Evolutionary conservation across 2,329 filamentous ascomycete species (phyloP), one percentile per base, ranked within the genome.

Genomic region (Aspergillus calidoustus): DNA sequence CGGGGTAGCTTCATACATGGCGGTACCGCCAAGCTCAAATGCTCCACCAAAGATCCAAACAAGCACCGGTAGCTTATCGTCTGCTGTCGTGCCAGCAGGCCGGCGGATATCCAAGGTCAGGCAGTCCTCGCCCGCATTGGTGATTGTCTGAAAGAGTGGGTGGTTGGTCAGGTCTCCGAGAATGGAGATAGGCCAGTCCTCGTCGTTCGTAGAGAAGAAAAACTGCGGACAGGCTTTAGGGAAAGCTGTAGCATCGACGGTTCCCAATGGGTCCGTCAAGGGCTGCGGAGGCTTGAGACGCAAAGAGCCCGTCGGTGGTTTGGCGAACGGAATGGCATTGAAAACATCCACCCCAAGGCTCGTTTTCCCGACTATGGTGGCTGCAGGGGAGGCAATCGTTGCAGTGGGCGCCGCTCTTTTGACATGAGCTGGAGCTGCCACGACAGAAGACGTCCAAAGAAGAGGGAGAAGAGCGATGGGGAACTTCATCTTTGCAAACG

Each of bases 301-400:
- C 25, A 92, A 79, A 3, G 81, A 73, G 0, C 89, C 90, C 0
- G 85, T 82, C 0, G 91, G 91, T 1, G 90, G 84, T 64, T 91
- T 81, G 2, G 91, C 90, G 70, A 88, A 95, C 3, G 91, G 91
- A 59, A 95, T 91, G 23, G 88, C 90, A 59, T 84, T 87, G 79
- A 91, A 93, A 28, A 81, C 85, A 60, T 94, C 91, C 22, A 92
- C 82, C 3, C 73, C 52, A 2, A 52, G 69, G 2, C 74, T 71
- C 62, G 67, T 76, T 59, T 43, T 68, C 9, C 73, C 75, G 19
- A 74, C 72, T 38, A 91, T 77, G 4, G 84, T 89, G 43, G 86
- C 87, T 48, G 67, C 30, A 22, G 54, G 30, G 38, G 54, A 49
- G 5, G 51, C 15, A 49, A 49, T 49, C 30, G 44, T 47, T 11